Base-by-base conservation (phyloP, 2,329 filamentous ascomycete genomes). In the Hirsutella thompsonii region DNA sequence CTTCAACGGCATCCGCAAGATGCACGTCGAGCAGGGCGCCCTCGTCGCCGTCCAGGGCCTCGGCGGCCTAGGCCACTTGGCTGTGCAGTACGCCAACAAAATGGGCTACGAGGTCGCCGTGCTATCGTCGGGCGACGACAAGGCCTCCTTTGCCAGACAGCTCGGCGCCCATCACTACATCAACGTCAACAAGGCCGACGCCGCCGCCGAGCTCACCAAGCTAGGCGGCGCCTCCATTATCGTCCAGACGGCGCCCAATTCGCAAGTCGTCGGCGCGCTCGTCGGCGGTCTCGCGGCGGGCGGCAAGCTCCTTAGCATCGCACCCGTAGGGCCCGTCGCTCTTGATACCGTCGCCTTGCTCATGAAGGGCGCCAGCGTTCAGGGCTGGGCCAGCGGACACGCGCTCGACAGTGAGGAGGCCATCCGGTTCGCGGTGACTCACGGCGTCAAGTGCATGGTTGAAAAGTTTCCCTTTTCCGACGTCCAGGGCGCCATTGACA, bases 61-160 rank as follows among this genome's bases (percentile, higher is more conserved):
- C 3, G 79, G 87, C 39, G 85, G 84, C 2, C 68, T 89, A 0
- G 84, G 84, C 2, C 84, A 90, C 57, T 58, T 90, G 23, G 84
- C 82, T 0, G 77, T 89, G 23, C 83, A 88, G 55, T 89, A 81
- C 55, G 82, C 82, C 4, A 67, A 67, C 38, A 78, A 79, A 59
- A 86, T 88, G 82, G 84, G 84, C 4, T 88, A 81, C 59, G 70
- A 75, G 43, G 76, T 84, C 5, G 76, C 76, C 2, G 84, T 81
- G 0, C 68, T 89, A 38, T 81, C 76, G 10, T 73, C 75, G 0
- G 76, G 77, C 8, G 70, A 76, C 45, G 68, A 66, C 49, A 90
- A 90, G 67, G 72, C 71, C 45, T 70, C 76, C 0, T 83, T 88
- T 52, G 81, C 83, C 0, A 58, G 51, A 43, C 42, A 61, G 41